Evolutionary conservation across 2,329 filamentous ascomycete species (phyloP).

Genomic region (Fulvia fulva): DNA sequence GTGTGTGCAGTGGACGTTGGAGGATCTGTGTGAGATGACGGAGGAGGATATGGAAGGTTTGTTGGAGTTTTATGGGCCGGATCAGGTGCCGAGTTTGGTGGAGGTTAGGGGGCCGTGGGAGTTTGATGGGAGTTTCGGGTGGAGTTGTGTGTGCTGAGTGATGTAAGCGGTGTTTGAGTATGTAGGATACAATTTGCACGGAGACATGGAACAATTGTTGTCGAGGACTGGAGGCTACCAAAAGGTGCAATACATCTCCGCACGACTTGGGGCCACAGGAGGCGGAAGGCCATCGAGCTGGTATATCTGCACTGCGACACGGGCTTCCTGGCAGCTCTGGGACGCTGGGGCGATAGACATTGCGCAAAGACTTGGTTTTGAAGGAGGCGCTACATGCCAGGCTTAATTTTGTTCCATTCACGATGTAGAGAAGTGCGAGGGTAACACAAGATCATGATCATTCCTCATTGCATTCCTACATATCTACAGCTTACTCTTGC

Average conservation of each 20-base stretch:
- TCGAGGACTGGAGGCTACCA: no score
- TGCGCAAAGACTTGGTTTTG: no score
- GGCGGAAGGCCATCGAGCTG: no score
- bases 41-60: conserved; percentile 78
- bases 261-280: no score
- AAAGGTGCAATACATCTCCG: no score
- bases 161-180: background rate
- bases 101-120: conserved; percentile 39
- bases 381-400: no score
- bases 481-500: conserved; percentile 25
- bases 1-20: conserved; percentile 79
- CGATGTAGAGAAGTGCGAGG: no score
- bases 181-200: background rate
- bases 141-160: conserved; percentile 32
- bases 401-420: no score
- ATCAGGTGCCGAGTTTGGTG: conserved; percentile 42
- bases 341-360: no score
- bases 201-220: background rate
- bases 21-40: conserved; percentile 77
- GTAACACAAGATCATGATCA: background rate
- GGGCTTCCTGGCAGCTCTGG: no score
- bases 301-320: no score
- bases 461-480: background rate
- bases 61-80: conserved; percentile 65
- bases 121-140: conserved; percentile 49